Base-by-base conservation (phyloP, 1,284 basidiomycete genomes). In the Fomitopsis betulina region DNA sequence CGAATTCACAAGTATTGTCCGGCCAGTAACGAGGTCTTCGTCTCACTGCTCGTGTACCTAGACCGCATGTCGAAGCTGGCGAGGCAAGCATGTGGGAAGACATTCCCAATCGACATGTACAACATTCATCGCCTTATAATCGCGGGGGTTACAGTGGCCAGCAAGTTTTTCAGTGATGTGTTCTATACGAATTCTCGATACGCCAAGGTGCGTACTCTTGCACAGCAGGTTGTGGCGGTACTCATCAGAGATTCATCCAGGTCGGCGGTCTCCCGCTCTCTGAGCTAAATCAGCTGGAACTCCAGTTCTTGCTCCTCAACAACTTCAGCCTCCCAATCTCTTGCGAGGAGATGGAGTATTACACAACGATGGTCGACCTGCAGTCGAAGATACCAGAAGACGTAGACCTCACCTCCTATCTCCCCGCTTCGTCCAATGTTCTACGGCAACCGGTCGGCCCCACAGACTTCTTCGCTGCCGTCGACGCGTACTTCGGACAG, bases 131-230 rank as follows among this genome's bases (percentile, higher is more conserved):
- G 73, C 78, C 40, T 99, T 49, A 92, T 99, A 67, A 98, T 99
- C 64, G 96, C 96, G 1, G 96, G 96, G 3, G 91, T 99, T 27
- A 98, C 96, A 2, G 96, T 99, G 9, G 96, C 96, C 19, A 95
- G 92, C 79, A 99, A 99, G 74, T 99, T 99, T 73, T 98, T 98
- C 73, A 94, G 91, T 60, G 96, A 99, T 72, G 95, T 99, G 10
- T 99, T 99, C 70, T 98, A 99, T 76, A 98, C 96, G n/a, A 99
- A 99, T 70, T 98, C 96, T 32, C 83, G 96, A 38, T 99, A 99
- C 72, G 96, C 96, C 58, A 99, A 98, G 85, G 95, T 96, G 61
- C 55, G 86, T 78, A 32, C 42, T 23, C 13, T 21, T 42, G 17
- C 40, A 40, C 45, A 21, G 21, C 17, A 27, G 23, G 37, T 25